phyloP scores from a whole-genome alignment of 305 asterid species.

The Vinca major region DNA sequence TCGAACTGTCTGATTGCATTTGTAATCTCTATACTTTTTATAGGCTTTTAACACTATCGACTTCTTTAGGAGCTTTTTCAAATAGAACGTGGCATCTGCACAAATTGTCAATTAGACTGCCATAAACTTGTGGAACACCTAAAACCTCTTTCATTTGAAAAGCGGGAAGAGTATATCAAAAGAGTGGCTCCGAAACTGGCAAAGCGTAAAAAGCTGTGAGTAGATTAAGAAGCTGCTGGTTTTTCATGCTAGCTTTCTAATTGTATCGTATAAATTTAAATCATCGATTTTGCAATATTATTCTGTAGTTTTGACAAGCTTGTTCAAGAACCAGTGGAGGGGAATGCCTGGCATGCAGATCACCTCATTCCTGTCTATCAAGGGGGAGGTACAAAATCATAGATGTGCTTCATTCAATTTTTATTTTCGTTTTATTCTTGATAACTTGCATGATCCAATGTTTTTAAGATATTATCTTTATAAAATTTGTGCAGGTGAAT shows the following conservation, averaged over 20 bases:
- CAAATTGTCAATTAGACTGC: conserved; percentile 64
- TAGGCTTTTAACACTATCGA: conserved; percentile 18
- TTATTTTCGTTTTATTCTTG: not conserved
- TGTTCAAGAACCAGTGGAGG: conserved; percentile 64
- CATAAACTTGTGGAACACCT: conserved; percentile 72
- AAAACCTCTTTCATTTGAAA: conserved; percentile 52
- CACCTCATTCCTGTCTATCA: conserved; percentile 79
- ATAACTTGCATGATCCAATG: not conserved
- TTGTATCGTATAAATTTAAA: not conserved
- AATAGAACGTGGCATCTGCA: conserved; percentile 80
- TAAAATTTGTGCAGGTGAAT: conserved; percentile 60
- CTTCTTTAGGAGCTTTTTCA: conserved; percentile 63
- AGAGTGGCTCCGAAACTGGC: conserved; percentile 69
- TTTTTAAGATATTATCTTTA: conserved; percentile 3
- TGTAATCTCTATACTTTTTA: conserved; percentile 8
- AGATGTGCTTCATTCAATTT: not conserved
- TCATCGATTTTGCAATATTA: not conserved
- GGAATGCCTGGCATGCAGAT: conserved; percentile 98
- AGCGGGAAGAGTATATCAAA: conserved; percentile 48
- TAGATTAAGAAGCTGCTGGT: conserved; percentile 10
- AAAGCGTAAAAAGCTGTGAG: conserved; percentile 49
- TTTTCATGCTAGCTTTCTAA: not conserved
- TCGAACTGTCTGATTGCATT: conserved; percentile 16
- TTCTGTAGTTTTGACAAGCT: conserved; percentile 61
- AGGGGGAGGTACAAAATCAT: conserved; percentile 65